These are phyloP conservation scores for Arabidopsis suecica DNA, from an alignment of 345 rosid species.

Conservation along the genomic window DNA sequence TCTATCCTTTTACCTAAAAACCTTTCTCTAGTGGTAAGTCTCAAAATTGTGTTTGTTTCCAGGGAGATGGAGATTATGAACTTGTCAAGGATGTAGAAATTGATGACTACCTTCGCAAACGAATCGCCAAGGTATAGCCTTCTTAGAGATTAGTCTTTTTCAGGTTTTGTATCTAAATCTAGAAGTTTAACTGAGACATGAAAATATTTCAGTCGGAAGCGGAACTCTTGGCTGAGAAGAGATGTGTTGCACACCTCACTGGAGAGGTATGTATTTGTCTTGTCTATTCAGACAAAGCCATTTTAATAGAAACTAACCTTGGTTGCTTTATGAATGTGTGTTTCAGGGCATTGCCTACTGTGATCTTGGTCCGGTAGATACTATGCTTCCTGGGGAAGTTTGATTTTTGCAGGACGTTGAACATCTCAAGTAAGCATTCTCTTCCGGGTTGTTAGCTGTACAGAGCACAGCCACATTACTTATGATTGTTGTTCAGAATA, in stretches of 20 bases:
- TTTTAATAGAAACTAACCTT: conserved; percentile 27
- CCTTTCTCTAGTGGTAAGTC: not conserved
- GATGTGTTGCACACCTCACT: conserved; percentile 96
- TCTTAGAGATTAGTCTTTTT: conserved; percentile 15
- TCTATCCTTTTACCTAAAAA: conserved; percentile 9
- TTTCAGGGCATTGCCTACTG: conserved; percentile 88
- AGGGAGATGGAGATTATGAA: conserved; percentile 99
- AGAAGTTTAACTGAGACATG: conserved; percentile 2
- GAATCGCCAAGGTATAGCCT: conserved; percentile 74
- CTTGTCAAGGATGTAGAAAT: conserved; percentile 81
- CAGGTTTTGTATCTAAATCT: conserved; percentile 5
- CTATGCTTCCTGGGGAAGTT: conserved; percentile 99
- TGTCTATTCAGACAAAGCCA: not conserved
- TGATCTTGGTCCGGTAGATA: conserved; percentile 89
- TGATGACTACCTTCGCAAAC: conserved; percentile 80
- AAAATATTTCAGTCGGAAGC: conserved; percentile 72
- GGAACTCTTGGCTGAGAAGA: conserved; percentile 87
- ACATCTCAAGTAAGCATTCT: conserved; percentile 39
- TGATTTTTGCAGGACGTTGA: conserved; percentile 45
- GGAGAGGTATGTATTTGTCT: conserved; percentile 68
- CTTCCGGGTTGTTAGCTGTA: conserved; percentile 41
- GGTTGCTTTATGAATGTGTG: conserved; percentile 21
- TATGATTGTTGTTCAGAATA: conserved; percentile 38
- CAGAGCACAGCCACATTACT: conserved; percentile 40
- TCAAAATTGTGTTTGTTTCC: conserved; percentile 7